Base-by-base conservation (phyloP, 495 filamentous ascomycete genomes). In the Hyaloscypha variabilis region DNA sequence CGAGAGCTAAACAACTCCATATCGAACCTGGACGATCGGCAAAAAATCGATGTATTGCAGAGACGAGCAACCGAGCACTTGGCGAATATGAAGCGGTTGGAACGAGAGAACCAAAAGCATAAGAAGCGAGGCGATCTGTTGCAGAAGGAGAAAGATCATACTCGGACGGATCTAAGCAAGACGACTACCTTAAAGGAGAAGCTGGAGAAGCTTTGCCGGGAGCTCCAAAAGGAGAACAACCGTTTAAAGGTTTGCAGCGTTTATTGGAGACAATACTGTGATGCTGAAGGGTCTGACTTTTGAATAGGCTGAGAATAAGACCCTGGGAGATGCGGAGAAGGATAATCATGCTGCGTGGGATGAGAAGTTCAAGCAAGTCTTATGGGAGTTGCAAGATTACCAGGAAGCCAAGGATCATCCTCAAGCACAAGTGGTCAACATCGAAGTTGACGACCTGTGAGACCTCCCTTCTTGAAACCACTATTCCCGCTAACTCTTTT, bases 81-180 rank as follows among this genome's bases (percentile, higher is more conserved):
- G 59, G 88, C 90, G 46, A 92, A 97, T 63, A 96, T 99, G 92
- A 97, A 96, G 72, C 88, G 92, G 58, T 83, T 96, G 64, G 94
- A 98, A 74, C 90, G 94, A 30, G 95, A 98, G 61, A 91, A 96
- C 71, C 82, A 90, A 49, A 98, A 97, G 78, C 93, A 93, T 72
- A 97, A 97, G 79, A 99, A 97, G 77, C 89, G 93, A 10, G 92
- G 90, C 19, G 95, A 99, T 77, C 90, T 93, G 71, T 75, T 98
- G 63, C 95, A 99, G 77, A 98, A 98, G 75, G 95, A 99, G 68
- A 96, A 96, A 75, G 95, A 99, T 76, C 88, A 91, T 66, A 86
- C 87, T 23, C 87, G 91, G 67, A 89, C 88, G 42, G 95, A 99
- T 75, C 82, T 96, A 59, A 94, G 84, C 76, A 96, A 95, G 76